phyloP scores from a whole-genome alignment of 140 eudicot species.

The Bidens hawaiensis region DNA sequence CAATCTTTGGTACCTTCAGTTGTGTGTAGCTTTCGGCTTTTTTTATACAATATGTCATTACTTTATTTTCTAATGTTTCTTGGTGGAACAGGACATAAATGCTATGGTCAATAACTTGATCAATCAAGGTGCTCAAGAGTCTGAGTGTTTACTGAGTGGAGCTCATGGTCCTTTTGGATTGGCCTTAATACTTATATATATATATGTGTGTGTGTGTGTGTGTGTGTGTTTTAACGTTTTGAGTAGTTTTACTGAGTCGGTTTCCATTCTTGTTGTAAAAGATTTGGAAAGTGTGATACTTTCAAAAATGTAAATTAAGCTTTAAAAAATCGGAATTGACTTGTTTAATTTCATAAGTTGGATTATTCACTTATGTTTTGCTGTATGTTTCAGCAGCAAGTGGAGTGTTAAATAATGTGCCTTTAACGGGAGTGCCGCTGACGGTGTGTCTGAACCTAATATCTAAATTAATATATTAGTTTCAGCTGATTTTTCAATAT shows the following conservation, averaged over 20 bases:
- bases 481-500: no score
- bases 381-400: slow-evolving; percentile 36
- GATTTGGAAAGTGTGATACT: not conserved
- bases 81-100: slow-evolving; percentile 36
- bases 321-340: slow-evolving; percentile 4
- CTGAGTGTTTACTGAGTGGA: slow-evolving; percentile 33
- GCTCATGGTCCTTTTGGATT: slow-evolving; percentile 32
- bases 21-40: slow-evolving; percentile 25
- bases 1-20: slow-evolving; percentile 32
- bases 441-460: slow-evolving; percentile 30
- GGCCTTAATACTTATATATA: not conserved
- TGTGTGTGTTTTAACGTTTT: not conserved
- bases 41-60: slow-evolving; percentile 8
- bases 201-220: not conserved
- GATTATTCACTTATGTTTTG: slow-evolving; percentile 8
- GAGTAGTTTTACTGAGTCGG: not conserved
- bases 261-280: slow-evolving; percentile 4
- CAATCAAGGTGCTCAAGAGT: slow-evolving; percentile 35
- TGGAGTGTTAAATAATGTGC: slow-evolving; percentile 33
- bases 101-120: slow-evolving; percentile 22
- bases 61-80: slow-evolving; percentile 2
- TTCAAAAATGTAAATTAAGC: not conserved
- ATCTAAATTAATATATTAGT: not conserved
- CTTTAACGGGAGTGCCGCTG: slow-evolving; percentile 64
- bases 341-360: not conserved